Percentiles rank a stretch among this genome's conserved stretches.
phyloP scores from a whole-genome alignment of 2,329 filamentous ascomycete species.

The Neofusicoccum umdonicola region DNA sequence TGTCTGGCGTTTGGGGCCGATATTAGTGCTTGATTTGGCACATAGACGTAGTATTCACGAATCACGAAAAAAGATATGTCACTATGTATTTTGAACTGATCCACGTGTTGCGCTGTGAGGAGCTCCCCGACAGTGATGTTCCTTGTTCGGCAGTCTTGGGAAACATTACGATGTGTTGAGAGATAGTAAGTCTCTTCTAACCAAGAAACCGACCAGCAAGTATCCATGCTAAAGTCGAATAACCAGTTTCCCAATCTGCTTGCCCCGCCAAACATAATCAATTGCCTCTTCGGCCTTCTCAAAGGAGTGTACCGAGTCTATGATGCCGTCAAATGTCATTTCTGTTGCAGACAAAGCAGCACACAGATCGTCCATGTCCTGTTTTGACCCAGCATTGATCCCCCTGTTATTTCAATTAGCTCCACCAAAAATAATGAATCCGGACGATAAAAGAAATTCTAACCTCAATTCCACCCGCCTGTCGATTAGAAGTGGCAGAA shows the following conservation, averaged over 20 bases:
- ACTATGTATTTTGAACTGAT: too few relatives aligned
- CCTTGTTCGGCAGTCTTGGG: too few relatives aligned
- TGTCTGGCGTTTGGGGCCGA: too few relatives aligned
- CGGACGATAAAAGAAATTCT: neutral
- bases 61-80: too few relatives aligned
- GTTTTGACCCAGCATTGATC: conserved; percentile 2
- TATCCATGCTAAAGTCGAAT: neutral
- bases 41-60: too few relatives aligned
- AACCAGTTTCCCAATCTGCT: neutral
- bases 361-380: neutral
- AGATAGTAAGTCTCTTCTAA: neutral
- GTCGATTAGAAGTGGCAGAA: neutral
- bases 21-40: too few relatives aligned
- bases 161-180: too few relatives aligned
- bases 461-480: neutral
- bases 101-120: too few relatives aligned
- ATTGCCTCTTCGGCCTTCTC: neutral
- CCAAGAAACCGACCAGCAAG: neutral
- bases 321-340: neutral
- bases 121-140: too few relatives aligned
- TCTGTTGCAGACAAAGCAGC: neutral
- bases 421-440: neutral
- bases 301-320: neutral
- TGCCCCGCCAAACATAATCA: neutral
- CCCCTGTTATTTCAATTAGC: neutral